Percentiles rank a stretch among this genome's conserved stretches.
These are phyloP conservation scores for Iodosphaeria phyllophila DNA, from an alignment of 2,329 filamentous ascomycete species.

Conservation along the genomic window DNA sequence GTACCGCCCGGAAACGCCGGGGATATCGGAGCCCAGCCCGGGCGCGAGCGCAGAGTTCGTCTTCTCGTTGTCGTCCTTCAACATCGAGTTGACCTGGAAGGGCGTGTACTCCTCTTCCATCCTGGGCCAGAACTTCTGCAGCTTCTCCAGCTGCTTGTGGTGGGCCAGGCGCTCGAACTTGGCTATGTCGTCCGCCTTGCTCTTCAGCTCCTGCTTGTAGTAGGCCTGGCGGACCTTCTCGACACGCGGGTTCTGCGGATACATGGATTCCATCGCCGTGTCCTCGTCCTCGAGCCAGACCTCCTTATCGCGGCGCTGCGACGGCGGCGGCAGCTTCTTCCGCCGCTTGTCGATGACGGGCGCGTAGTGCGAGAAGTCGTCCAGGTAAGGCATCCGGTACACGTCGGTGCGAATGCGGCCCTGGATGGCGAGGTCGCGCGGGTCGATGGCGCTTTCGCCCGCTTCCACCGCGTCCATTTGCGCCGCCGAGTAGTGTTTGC, in stretches of 20 bases:
- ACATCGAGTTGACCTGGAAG: constrained; percentile 22
- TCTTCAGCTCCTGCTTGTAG: constrained; percentile 1
- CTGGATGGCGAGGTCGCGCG: constrained; percentile 56
- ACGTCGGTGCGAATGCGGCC: constrained; percentile 54
- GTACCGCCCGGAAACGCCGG: constrained; percentile 32
- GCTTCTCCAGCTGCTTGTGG: too few relatives aligned
- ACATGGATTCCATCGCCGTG: too few relatives aligned
- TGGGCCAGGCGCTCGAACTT: neutral
- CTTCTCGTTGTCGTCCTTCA: constrained; percentile 14
- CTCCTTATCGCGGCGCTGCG: too few relatives aligned
- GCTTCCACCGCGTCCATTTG: constrained; percentile 70
- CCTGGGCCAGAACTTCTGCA: constrained; percentile 32
- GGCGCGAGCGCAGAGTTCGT: constrained; percentile 26
- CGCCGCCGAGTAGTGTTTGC: constrained; percentile 54
- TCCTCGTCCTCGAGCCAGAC: too few relatives aligned
- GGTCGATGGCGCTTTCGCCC: constrained; percentile 58
- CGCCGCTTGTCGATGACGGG: constrained; percentile 59
- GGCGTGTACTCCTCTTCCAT: constrained; percentile 22
- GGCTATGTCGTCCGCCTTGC: neutral
- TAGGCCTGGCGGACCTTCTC: too few relatives aligned
- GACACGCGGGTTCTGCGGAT: too few relatives aligned
- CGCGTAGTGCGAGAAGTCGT: constrained; percentile 63
- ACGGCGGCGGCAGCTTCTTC: constrained; percentile 27
- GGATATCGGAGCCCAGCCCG: constrained; percentile 29
- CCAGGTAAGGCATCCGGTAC: constrained; percentile 56